Percentiles rank a stretch among this genome's conserved stretches.
Evolutionary conservation across 208 protist genomes (phyloP).

Genomic region (Crithidia thermophila): DNA sequence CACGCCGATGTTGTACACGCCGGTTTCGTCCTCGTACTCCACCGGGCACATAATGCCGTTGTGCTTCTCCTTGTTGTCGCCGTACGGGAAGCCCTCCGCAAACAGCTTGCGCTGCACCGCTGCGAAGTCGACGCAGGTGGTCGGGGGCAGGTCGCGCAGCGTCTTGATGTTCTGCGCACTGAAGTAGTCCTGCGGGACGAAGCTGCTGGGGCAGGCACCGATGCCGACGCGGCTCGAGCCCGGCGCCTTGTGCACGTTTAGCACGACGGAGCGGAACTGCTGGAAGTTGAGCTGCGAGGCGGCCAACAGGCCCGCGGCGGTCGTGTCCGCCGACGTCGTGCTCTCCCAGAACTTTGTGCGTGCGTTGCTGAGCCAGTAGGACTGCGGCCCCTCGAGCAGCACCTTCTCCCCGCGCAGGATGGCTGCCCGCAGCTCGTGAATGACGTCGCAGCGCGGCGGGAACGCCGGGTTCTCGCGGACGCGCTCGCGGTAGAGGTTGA

Average conservation of each 20-base stretch:
- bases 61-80: conserved; percentile 34
- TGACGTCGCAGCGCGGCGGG: conserved; percentile 82
- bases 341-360: conserved; percentile 93
- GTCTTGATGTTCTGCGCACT: conserved; percentile 81
- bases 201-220: conserved; percentile 89
- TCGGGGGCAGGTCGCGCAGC: conserved; percentile 64
- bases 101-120: conserved; percentile 78
- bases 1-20: conserved; percentile 88
- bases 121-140: conserved; percentile 84
- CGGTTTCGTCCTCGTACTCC: conserved; percentile 78
- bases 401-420: conserved; percentile 83
- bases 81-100: conserved; percentile 49
- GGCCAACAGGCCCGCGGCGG: conserved; percentile 81
- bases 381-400: conserved; percentile 91
- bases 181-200: conserved; percentile 92
- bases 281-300: conserved; percentile 89
- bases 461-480: conserved; percentile 83
- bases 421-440: conserved; percentile 74
- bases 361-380: conserved; percentile 93
- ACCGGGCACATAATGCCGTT: conserved; percentile 83
- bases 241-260: conserved; percentile 94
- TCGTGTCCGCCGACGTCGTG: conserved; percentile 90
- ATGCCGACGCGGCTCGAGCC: conserved; percentile 91
- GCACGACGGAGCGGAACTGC: conserved; percentile 68
- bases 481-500: conserved; percentile 71